These are phyloP conservation scores for Hypoxylon sp. DNA, from an alignment of 2,329 filamentous ascomycete genomes.

Conservation along the genomic window DNA sequence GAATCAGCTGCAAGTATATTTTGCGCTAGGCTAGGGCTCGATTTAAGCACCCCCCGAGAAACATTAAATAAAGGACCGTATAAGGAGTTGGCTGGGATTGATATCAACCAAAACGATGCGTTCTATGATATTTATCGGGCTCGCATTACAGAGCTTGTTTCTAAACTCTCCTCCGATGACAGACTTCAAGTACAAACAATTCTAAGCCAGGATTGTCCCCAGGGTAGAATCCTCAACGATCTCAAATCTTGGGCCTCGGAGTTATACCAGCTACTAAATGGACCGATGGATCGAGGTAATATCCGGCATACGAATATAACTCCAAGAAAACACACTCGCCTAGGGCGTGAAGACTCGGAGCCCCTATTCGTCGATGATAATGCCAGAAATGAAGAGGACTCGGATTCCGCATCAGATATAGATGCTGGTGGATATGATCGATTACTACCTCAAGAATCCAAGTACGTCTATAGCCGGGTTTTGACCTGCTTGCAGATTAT, in stretches of 20 bases:
- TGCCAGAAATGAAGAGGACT: conserved; percentile 28
- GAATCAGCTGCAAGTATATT: conserved; percentile 49
- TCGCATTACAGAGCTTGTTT: conserved; percentile 36
- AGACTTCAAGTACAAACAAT: conserved; percentile 11
- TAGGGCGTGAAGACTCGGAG: conserved; percentile 29
- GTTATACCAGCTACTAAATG: conserved; percentile 38
- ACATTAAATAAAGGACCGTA: conserved; percentile 44
- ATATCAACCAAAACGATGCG: conserved; percentile 23
- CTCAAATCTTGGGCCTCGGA: conserved; percentile 46
- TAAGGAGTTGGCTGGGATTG: conserved; percentile 39
- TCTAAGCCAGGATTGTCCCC: conserved; percentile 37
- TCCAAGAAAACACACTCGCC: neutral
- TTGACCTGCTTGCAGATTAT: neutral
- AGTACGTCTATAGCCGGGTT: conserved; percentile 35
- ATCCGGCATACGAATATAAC: neutral
- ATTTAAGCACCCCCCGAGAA: conserved; percentile 25
- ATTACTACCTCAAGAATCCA: conserved; percentile 40
- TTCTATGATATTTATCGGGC: conserved; percentile 22
- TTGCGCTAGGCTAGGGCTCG: conserved; percentile 36
- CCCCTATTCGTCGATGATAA: conserved; percentile 34
- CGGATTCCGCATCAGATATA: conserved; percentile 45
- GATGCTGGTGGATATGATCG: conserved; percentile 43
- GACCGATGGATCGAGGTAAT: neutral
- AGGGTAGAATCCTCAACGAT: conserved; percentile 37
- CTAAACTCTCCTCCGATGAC: conserved; percentile 27